phyloP scores from a whole-genome alignment of 495 filamentous ascomycete genomes.

The Hyaloscypha finlandica region DNA sequence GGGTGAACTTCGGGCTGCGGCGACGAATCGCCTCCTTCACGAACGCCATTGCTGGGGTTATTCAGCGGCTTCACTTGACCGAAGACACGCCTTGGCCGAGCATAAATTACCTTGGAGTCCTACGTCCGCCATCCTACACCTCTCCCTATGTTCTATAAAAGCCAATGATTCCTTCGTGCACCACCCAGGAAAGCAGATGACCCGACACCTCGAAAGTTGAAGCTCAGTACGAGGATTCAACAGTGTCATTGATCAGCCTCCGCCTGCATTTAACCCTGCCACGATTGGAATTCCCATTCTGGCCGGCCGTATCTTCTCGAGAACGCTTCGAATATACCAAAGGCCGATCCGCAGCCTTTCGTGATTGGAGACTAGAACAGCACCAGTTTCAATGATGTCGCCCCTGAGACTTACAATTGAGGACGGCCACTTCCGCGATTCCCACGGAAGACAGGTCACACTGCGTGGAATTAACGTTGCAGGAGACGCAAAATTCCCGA shows the following conservation, averaged over 20 bases:
- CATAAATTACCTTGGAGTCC: background rate
- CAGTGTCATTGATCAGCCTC: constrained; percentile 12
- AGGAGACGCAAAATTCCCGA: constrained; percentile 69
- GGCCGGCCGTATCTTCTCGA: background rate
- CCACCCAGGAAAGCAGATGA: background rate
- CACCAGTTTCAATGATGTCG: constrained; percentile 39
- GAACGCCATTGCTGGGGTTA: constrained; percentile 1
- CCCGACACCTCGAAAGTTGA: background rate
- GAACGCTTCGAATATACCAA: background rate
- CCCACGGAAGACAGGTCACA: constrained; percentile 54
- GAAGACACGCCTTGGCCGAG: background rate
- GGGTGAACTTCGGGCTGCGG: background rate
- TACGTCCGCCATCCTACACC: background rate
- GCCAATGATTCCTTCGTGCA: background rate
- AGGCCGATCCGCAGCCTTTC: background rate
- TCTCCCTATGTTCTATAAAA: background rate
- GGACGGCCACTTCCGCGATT: constrained; percentile 73
- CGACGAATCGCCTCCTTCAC: background rate
- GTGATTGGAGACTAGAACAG: background rate
- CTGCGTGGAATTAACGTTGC: constrained; percentile 67
- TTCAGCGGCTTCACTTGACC: constrained; percentile 5
- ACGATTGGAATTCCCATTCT: background rate
- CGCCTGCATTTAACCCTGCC: background rate
- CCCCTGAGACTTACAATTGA: constrained; percentile 71
- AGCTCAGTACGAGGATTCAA: constrained; percentile 1